Base-by-base conservation (phyloP, 768 basidiomycete genomes). In the Tricholomella constricta region DNA sequence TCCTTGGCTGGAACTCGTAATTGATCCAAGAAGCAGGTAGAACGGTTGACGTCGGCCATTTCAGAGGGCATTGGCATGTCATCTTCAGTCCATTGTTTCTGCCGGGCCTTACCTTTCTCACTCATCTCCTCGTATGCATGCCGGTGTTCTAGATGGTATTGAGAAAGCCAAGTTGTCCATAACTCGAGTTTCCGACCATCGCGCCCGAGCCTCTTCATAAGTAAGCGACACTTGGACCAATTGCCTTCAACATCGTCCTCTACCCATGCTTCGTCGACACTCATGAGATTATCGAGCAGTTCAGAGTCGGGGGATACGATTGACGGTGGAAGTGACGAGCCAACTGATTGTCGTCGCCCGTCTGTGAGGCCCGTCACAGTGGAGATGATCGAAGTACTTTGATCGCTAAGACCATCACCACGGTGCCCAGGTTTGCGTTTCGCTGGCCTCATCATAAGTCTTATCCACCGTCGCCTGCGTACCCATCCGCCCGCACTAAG, bases 111-210 rank as follows among this genome's bases (percentile, higher is more conserved):
- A 15, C 69, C 69, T 48, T 74, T 74, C 43, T 29, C 19, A 51
- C 64, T 58, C 34, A 52, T 48, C 3, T 52, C 51, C 3, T 48
- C 38, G 31, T 62, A 65, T 15, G 60, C 59, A 35, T 55, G 56
- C 45, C 61, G 61, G 50, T 59, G 61, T 6, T 69, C 62, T 14
- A 61, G 57, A 35, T 76, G 70, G 1, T 72, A 78, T 12, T 58
- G 51, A 4, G 43, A 15, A 34, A 93, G 76, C 91, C 91, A 93
- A 32, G 72, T 62, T 51, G 72, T 75, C 91, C 91, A 93, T 10
- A 89, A 64, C 49, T 92, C 91, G 14, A 93, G 73, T 65, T 83
- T 89, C 52, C 79, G 78, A 6, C 91, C 89, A 59, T 93, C 91
- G 42, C 79, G 73, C 25, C 77, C 80, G 29, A 84, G 72, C 0